These are phyloP conservation scores for Logfia minima DNA, from an alignment of 129 eudicot species.

Conservation along the genomic window DNA sequence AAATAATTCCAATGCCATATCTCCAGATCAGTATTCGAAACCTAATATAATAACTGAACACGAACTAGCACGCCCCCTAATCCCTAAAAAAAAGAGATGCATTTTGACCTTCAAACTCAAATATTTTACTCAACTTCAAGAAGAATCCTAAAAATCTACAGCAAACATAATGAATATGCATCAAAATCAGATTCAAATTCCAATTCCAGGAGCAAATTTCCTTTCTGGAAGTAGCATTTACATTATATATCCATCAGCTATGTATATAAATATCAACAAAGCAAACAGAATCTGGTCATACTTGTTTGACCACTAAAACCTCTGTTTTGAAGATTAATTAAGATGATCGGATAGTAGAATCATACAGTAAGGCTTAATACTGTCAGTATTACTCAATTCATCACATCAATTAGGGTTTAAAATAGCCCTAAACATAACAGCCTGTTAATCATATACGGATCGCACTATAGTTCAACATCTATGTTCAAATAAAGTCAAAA, in stretches of 20 bases:
- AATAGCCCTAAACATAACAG: background rate
- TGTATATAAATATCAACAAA: background rate
- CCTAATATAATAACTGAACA: too few relatives aligned
- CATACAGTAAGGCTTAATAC: background rate
- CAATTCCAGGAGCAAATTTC: conserved; percentile 1
- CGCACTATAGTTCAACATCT: background rate
- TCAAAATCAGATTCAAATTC: background rate
- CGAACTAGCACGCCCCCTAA: background rate
- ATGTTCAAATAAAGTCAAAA: background rate
- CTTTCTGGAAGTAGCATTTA: background rate
- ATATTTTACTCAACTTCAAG: background rate
- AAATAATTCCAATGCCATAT: background rate
- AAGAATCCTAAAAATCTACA: background rate
- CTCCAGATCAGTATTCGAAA: background rate
- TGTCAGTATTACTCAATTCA: background rate
- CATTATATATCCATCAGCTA: background rate
- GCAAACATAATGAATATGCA: background rate
- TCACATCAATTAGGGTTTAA: conserved; percentile 28
- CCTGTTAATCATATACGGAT: conserved; percentile 3
- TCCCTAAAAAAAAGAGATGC: conserved; percentile 1
- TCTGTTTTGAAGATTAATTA: background rate
- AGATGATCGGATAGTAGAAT: background rate
- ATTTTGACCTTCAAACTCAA: background rate
- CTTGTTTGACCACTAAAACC: conserved; percentile 6
- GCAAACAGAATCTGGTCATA: conserved; percentile 14